Conservation (phyloP, 768 basidiomycete genomes). For the Suillus spraguei region DNA sequence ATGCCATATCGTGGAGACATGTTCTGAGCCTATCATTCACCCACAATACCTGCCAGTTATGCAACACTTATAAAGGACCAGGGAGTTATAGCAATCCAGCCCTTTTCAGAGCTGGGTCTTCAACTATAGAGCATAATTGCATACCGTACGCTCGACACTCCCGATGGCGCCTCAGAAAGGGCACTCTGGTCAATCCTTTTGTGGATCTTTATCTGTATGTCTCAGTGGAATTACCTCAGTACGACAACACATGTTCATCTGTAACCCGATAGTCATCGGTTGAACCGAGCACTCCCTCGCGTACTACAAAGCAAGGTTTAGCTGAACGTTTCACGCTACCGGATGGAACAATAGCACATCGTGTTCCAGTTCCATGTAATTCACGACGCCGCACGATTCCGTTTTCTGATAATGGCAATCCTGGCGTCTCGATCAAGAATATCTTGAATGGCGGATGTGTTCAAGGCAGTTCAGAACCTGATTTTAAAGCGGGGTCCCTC, state of each 20-base stretch:
- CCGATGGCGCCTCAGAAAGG: background rate
- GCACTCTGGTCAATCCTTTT: background rate
- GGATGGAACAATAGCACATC: slow-evolving; percentile 4
- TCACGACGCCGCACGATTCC: slow-evolving; percentile 16
- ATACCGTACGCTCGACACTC: background rate
- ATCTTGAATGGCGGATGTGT: slow-evolving; percentile 10
- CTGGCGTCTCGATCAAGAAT: slow-evolving; percentile 23
- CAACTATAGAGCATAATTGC: too few relatives aligned
- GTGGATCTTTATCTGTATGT: background rate
- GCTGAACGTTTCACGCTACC: background rate
- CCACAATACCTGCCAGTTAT: background rate
- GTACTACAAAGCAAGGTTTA: background rate
- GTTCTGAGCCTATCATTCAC: background rate
- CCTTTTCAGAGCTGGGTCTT: background rate
- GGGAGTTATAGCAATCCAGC: background rate
- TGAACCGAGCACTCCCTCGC: background rate
- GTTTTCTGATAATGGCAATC: slow-evolving; percentile 22
- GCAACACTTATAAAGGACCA: background rate
- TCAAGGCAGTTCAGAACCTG: slow-evolving; percentile 15
- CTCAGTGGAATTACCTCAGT: background rate
- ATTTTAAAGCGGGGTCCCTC: background rate
- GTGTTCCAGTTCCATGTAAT: slow-evolving; percentile 19
- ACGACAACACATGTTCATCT: background rate
- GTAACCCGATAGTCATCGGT: background rate
- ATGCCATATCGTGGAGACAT: background rate